A percentile compares a stretch with the other conserved stretches of the same genome.
phyloP scores from a whole-genome alignment of 202 grass and related monocot genomes.

The Eragrostis tef region DNA sequence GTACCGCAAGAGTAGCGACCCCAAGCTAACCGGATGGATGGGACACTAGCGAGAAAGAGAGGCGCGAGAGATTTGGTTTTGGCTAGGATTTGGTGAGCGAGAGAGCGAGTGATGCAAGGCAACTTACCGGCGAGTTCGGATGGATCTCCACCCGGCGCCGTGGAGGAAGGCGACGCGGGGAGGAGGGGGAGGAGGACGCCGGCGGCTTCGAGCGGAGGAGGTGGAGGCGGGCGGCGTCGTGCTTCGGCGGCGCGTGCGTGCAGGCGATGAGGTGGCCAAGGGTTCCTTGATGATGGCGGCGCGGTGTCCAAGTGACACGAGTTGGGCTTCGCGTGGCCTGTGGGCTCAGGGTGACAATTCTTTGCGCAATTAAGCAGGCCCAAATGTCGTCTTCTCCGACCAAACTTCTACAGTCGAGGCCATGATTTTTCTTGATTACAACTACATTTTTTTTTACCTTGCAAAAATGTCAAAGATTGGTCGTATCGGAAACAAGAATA shows the following conservation, averaged over 20 bases:
- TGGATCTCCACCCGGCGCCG: conserved; percentile 1
- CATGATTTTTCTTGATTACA: no score
- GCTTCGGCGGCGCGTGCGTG: conserved; percentile 34
- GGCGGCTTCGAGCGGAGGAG: neutral
- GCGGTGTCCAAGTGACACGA: neutral
- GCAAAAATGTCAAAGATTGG: no score
- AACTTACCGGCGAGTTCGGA: conserved; percentile 16
- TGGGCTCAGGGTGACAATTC: neutral
- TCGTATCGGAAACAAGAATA: no score
- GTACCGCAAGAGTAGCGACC: neutral
- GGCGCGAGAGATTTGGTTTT: neutral
- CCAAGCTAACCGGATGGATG: neutral
- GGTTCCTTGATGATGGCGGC: neutral
- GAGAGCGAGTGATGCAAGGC: neutral
- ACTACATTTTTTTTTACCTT: no score
- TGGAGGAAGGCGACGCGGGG: neutral
- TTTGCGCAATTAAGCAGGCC: no score
- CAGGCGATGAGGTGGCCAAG: neutral
- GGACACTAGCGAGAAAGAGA: neutral
- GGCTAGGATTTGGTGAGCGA: neutral
- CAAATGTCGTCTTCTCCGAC: neutral
- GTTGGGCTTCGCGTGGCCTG: neutral
- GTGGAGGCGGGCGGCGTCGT: neutral
- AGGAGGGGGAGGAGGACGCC: neutral
- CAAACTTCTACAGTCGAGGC: no score